A percentile compares a stretch with the other conserved stretches of the same genome.
Conservation (phyloP, 2,329 filamentous ascomycete species). For the Monascus ruber region DNA sequence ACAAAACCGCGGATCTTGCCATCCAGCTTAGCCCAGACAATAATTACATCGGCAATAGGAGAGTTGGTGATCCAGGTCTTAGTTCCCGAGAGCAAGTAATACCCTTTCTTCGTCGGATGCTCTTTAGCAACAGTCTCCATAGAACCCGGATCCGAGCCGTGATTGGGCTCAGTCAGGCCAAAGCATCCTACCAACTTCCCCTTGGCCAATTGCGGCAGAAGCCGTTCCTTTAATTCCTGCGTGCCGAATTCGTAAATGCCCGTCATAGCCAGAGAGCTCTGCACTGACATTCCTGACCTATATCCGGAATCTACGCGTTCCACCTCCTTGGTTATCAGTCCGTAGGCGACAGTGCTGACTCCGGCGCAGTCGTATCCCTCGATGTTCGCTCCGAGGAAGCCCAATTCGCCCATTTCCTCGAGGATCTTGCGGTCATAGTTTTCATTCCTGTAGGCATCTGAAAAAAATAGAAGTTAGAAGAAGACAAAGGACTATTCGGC, state of each 20-base stretch:
- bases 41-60: slow-evolving; percentile 70
- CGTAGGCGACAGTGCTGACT: slow-evolving; percentile 76
- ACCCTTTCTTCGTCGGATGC: slow-evolving; percentile 73
- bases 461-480: background rate
- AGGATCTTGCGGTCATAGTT: slow-evolving; percentile 77
- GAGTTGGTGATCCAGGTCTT: slow-evolving; percentile 98
- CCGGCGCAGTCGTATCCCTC: slow-evolving; percentile 82
- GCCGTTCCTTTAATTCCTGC: slow-evolving; percentile 76
- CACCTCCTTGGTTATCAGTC: slow-evolving; percentile 79
- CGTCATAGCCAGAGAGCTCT: slow-evolving; percentile 87
- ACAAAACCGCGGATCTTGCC: slow-evolving; percentile 92
- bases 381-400: slow-evolving; percentile 76
- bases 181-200: slow-evolving; percentile 77
- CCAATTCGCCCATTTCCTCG: slow-evolving; percentile 83
- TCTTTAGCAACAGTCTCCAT: slow-evolving; percentile 83
- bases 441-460: slow-evolving; percentile 79
- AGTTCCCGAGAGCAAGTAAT: slow-evolving; percentile 64
- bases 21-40: slow-evolving; percentile 89
- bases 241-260: slow-evolving; percentile 80
- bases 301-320: slow-evolving; percentile 88
- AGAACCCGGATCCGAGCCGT: slow-evolving; percentile 79
- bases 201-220: slow-evolving; percentile 68
- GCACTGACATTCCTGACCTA: slow-evolving; percentile 84
- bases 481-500: no score
- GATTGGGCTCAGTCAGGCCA: slow-evolving; percentile 84